Evolutionary conservation across 208 protist genomes (phyloP).

Genomic region (Blechomonas ayalai): DNA sequence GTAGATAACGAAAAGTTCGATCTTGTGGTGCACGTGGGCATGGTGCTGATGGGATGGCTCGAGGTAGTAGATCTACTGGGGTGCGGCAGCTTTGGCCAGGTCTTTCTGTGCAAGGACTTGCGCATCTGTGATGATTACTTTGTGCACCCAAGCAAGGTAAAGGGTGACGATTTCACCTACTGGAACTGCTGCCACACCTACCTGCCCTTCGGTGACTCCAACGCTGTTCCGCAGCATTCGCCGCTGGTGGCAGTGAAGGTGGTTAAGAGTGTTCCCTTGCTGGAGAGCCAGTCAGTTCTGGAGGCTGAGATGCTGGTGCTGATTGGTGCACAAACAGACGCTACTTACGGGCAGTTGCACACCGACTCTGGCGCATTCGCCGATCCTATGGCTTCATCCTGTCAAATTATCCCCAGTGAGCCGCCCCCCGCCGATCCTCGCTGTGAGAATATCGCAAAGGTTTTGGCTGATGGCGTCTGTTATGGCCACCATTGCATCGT

Average conservation of each 20-base stretch:
- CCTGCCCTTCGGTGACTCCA: constrained; percentile 64
- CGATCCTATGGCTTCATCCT: not conserved
- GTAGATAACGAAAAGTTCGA: constrained; percentile 74
- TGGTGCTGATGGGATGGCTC: constrained; percentile 75
- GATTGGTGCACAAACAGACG: constrained; percentile 53
- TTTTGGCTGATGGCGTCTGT: constrained; percentile 66
- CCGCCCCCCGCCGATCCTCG: constrained; percentile 55
- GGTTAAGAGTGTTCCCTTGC: constrained; percentile 63
- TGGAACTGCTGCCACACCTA: constrained; percentile 79
- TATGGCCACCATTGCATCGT: constrained; percentile 88
- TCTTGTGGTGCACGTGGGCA: constrained; percentile 76
- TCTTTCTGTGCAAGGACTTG: constrained; percentile 83
- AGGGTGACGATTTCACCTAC: constrained; percentile 75
- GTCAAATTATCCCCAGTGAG: constrained; percentile 12
- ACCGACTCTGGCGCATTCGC: not conserved
- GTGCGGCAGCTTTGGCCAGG: constrained; percentile 75
- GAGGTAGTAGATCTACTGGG: constrained; percentile 77
- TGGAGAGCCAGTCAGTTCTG: constrained; percentile 71
- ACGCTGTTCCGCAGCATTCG: constrained; percentile 36
- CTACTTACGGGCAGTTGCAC: not conserved
- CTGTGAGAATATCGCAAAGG: constrained; percentile 47
- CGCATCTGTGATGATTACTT: constrained; percentile 61
- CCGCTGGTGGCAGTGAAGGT: constrained; percentile 82
- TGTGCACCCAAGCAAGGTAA: constrained; percentile 55
- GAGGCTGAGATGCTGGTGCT: constrained; percentile 84